These are phyloP conservation scores for Prunus yedoensis DNA, from an alignment of 331 rosid genomes.

Conservation along the genomic window DNA sequence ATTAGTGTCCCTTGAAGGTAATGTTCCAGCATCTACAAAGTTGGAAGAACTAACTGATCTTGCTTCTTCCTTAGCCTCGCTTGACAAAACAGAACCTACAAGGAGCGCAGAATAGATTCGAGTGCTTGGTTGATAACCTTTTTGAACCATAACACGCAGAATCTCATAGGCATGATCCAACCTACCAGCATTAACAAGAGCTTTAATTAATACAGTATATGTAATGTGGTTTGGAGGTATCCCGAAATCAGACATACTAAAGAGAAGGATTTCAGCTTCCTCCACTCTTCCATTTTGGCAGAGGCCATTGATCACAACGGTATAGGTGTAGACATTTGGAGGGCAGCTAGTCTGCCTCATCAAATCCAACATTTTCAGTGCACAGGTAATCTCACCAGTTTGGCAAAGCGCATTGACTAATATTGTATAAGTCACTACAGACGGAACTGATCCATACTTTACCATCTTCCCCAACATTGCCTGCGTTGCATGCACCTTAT, in stretches of 20 bases:
- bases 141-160: neutral
- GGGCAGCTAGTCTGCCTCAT: slow-evolving; percentile 3
- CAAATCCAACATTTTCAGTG: neutral
- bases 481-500: slow-evolving; percentile 1
- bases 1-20: neutral
- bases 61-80: neutral
- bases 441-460: neutral
- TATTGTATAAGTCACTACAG: slow-evolving; percentile 7
- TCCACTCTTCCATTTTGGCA: slow-evolving; percentile 15
- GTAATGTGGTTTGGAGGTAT: slow-evolving; percentile 16
- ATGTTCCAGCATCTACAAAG: neutral
- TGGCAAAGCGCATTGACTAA: slow-evolving; percentile 1
- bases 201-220: neutral
- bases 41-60: neutral
- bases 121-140: neutral
- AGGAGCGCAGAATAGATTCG: slow-evolving; percentile 3
- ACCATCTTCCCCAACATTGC: slow-evolving; percentile 7
- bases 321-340: slow-evolving; percentile 16
- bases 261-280: slow-evolving; percentile 19
- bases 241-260: neutral
- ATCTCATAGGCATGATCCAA: slow-evolving; percentile 13
- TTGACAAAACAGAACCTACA: neutral
- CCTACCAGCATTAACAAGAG: slow-evolving; percentile 1
- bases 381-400: slow-evolving; percentile 1
- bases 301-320: slow-evolving; percentile 5